These are phyloP conservation scores for Fusarium buharicum DNA, from an alignment of 2,329 filamentous ascomycete species.

Conservation along the genomic window DNA sequence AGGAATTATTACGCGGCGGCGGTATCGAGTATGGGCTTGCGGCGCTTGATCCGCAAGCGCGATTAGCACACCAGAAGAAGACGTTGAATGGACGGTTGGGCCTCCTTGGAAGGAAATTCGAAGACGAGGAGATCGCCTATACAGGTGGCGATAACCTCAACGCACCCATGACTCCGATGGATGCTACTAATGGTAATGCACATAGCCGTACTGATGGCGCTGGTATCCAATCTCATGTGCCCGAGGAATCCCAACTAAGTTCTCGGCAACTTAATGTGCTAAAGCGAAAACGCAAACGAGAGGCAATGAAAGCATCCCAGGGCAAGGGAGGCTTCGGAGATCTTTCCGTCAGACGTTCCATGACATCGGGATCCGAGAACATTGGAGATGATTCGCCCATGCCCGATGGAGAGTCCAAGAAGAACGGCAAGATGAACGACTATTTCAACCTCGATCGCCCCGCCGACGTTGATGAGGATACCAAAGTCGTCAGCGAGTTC, in stretches of 20 bases:
- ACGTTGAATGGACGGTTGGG: conserved; percentile 84
- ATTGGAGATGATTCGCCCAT: conserved; percentile 69
- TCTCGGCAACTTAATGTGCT: conserved; percentile 94
- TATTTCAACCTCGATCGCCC: conserved; percentile 91
- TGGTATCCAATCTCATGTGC: conserved; percentile 53
- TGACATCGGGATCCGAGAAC: conserved; percentile 69
- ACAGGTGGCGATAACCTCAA: conserved; percentile 62
- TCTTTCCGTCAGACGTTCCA: conserved; percentile 74
- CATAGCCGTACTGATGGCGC: conserved; percentile 51
- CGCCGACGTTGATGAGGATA: conserved; percentile 83
- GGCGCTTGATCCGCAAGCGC: conserved; percentile 80
- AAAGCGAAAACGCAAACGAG: conserved; percentile 92
- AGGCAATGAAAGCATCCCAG: conserved; percentile 84
- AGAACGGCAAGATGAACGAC: conserved; percentile 75
- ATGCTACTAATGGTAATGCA: conserved; percentile 52
- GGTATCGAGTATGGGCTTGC: conserved; percentile 88
- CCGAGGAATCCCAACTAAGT: conserved; percentile 80
- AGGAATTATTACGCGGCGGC: conserved; percentile 84
- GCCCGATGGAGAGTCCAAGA: conserved; percentile 63
- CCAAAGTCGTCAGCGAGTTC: conserved; percentile 93
- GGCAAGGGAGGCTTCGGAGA: conserved; percentile 93
- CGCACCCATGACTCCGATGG: conserved; percentile 59
- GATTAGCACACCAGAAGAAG: conserved; percentile 89
- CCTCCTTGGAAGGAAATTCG: conserved; percentile 82
- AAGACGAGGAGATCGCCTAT: conserved; percentile 78